Base-by-base conservation (phyloP, 129 eudicot species). In the Centrapalus pauciflorus region DNA sequence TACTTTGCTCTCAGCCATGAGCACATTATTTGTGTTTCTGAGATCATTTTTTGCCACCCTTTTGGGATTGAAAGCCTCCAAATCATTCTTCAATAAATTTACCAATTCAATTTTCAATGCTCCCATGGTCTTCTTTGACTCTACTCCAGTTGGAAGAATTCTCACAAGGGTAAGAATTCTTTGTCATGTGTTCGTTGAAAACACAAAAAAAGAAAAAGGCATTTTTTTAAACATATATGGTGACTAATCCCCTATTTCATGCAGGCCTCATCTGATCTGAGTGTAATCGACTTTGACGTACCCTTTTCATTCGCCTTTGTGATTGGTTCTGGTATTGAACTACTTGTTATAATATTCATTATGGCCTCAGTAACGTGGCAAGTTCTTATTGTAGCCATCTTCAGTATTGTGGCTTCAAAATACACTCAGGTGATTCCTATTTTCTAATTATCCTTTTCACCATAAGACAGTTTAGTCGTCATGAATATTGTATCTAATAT, bases 341-440 rank as follows among this genome's bases (percentile, higher is more conserved):
- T 80, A 10, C 17, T 84, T 13, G 67, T 64, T 35, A 84, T 51
- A 37, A 79, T 87, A 49, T 48, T 20, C 29, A 80, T 90, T 41
- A 84, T 90, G 97, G 91, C 89, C 37, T 84, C 89, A 8, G 95
- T 86, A 23, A 90, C 97, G 20, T 90, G 97, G 91, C 91, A 80
- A 64, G 95, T 90, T 70, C 84, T 86, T 66, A 69, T 90, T 37
- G 87, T 90, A 49, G 97, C 81, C 60, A 63, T 77, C 37, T 62
- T 84, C 8, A 79, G 85, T 61, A 60, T 76, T 0, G 71, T 80
- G 5, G 86, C 87, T 40, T 37, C 87, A 16, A 82, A 66, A 70
- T 87, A 77, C 32, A 51, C 76, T 55, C 91, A 86, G 89, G 97
- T 77, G 66, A 69, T 29, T 54, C 26, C 11, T 30, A n/a, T n/a